Evolutionary conservation across 2,329 filamentous ascomycete genomes (phyloP), one percentile per base, ranked within the genome.

Genomic region (Coniochaeta sp.): DNA sequence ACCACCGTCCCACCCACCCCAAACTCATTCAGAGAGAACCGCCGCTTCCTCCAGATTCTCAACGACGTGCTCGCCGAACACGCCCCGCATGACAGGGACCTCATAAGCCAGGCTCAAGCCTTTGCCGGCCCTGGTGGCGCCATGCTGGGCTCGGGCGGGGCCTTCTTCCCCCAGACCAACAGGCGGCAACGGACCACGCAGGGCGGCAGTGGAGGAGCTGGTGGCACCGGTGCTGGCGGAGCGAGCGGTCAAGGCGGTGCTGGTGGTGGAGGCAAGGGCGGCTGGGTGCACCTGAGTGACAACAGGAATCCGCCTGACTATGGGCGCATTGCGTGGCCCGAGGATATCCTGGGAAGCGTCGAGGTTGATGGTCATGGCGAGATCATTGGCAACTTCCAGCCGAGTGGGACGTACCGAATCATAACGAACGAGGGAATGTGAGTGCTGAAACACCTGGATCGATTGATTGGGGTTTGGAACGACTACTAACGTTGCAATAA

Each of bases 331-430:
- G 85, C 86, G 1, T 88, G 83, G 72, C 86, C 86, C 1, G 86
- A 89, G 67, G 86, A 89, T 67, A 89, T 89, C 40, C 75, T 89
- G 59, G 87, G 86, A 40, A 89, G 86, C 64, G 78, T 89, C 44
- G 82, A 88, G 68, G 86, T 89, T 6, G 78, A 88, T 67, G 77
- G 76, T 1, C 64, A 73, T 7, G 87, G 87, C 0, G 69, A 79
- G 31, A 81, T 88, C 58, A 74, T 86, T 28, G 83, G 84, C 24
- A 80, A 78, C 63, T 82, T 83, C 64, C 79, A 85, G 70, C 75
- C 79, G 1, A 87, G 84, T 63, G 83, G 84, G 16, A 88, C 83
- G 4, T 72, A 71, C 68, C 80, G 86, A 40, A 75, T 88, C 33
- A 67, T 89, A 58, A 89, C 86, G 0, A 84, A 85, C 58, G 81